phyloP scores from a whole-genome alignment of 2,329 filamentous ascomycete species.

The Phoma sp. region DNA sequence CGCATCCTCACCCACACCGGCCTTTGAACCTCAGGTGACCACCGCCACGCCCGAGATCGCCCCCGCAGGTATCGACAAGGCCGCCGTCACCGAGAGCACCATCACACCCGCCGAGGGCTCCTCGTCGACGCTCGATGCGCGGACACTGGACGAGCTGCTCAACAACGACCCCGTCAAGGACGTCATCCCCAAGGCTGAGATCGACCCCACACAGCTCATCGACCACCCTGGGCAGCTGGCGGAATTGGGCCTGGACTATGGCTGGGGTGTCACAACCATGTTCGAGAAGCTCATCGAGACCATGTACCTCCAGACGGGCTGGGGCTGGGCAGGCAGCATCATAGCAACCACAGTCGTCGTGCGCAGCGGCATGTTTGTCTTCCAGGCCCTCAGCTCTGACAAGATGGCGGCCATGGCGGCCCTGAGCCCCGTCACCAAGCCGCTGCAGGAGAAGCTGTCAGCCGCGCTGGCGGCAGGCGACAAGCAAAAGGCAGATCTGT shows the following conservation, averaged over 20 bases:
- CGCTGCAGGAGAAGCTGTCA: constrained; percentile 63
- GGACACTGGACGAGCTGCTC: constrained; percentile 34
- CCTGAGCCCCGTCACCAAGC: constrained; percentile 64
- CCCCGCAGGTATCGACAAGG: constrained; percentile 46
- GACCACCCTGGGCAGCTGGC: constrained; percentile 84
- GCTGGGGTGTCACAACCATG: constrained; percentile 76
- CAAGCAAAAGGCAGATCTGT: constrained; percentile 41
- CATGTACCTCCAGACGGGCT: constrained; percentile 74
- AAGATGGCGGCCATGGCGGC: constrained; percentile 67
- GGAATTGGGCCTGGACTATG: constrained; percentile 83
- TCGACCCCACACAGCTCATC: constrained; percentile 63
- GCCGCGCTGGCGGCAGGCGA: constrained; percentile 54
- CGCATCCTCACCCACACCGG: constrained; percentile 15
- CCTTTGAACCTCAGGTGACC: constrained; percentile 33
- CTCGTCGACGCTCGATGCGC: constrained; percentile 14
- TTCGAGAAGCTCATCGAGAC: constrained; percentile 83
- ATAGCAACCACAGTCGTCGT: constrained; percentile 68
- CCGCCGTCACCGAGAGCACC: constrained; percentile 32
- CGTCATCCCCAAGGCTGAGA: constrained; percentile 20
- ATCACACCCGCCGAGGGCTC: constrained; percentile 14
- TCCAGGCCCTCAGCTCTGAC: constrained; percentile 68
- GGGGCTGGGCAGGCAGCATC: constrained; percentile 86
- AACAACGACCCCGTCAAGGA: constrained; percentile 20
- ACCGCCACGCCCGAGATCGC: constrained; percentile 42
- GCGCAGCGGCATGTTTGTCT: constrained; percentile 67